Evolutionary conservation across 1,139 yeast genomes (phyloP), one percentile per base, ranked within the genome.

Genomic region (Scheffersomyces illinoinensis): DNA sequence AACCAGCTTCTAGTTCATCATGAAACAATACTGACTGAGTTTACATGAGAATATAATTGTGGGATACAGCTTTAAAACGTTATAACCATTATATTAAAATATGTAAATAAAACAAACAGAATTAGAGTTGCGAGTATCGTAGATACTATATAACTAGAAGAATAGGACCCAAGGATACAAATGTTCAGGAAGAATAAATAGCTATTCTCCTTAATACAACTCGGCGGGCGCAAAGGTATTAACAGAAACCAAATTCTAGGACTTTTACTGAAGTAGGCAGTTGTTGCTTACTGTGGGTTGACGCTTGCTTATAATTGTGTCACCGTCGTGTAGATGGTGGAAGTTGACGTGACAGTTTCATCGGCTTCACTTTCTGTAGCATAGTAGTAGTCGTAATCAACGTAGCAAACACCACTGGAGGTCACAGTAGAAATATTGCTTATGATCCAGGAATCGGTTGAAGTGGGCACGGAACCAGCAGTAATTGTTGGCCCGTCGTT

Each of bases 351-450:
- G 49, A 71, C 66, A 17, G 82, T 77, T 49, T 60, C 65, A 50
- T 69, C 75, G 21, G 71, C 74, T 54, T 67, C 68, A 24, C 68
- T 78, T 18, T 72, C 66, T 59, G 71, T 75, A 54, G 65, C 74
- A 53, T 70, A 71, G 66, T 80, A 79, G 68, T 79, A 81, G 64
- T 79, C 83, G 66, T 78, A 80, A 65, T 80, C 75, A 26, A 81
- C 79, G 53, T 73, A 64, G 64, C 85, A 81, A 23, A 78, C 77
- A 56, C 76, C 76, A 57, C 67, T 71, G 5, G 78, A 69, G 10
- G 72, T 67, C 49, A 74, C 67, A 23, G 84, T 80, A 49, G 72
- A 65, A 19, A 77, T 69, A 58, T 72, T 72, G 47, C 76, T 81
- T 56, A 80, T 76, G 47, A 79, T 68, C 79, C 82, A 79, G 8